A percentile compares a stretch with the other conserved stretches of the same genome.
Conservation (phyloP, 2,329 filamentous ascomycete genomes). For the Dryadomyces quercivorus region DNA sequence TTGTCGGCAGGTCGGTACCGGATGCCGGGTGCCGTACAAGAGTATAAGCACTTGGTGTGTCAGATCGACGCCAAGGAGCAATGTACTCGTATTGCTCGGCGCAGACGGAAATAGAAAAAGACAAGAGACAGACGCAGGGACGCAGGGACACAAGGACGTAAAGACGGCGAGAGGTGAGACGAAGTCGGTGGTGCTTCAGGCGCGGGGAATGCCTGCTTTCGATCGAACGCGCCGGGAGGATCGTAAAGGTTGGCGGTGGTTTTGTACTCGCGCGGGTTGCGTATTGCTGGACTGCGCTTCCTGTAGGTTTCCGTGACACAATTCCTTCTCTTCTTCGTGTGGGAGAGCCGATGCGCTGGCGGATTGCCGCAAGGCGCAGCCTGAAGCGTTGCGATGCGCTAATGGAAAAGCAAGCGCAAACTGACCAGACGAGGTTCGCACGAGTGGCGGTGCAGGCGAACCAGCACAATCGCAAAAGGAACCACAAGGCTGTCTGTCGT, state of each 20-base stretch:
- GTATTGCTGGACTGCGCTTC: too few species aligned
- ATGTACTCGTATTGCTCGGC: not conserved
- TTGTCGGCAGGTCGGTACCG: not conserved
- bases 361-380: not conserved
- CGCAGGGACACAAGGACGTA: not conserved
- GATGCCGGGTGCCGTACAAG: not conserved
- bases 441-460: not conserved
- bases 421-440: not conserved
- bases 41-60: not conserved
- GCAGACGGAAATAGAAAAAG: not conserved
- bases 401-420: not conserved
- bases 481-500: not conserved
- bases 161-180: not conserved
- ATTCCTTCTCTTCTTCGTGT: not conserved
- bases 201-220: not conserved
- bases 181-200: not conserved
- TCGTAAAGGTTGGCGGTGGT: not conserved
- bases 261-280: not conserved
- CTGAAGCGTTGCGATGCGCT: not conserved
- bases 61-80: not conserved
- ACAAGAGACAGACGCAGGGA: not conserved
- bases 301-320: not conserved
- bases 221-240: not conserved
- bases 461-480: not conserved
- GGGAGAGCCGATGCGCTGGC: not conserved